phyloP scores from a whole-genome alignment of 106 monocot species.

The Iris macrosiphon region DNA sequence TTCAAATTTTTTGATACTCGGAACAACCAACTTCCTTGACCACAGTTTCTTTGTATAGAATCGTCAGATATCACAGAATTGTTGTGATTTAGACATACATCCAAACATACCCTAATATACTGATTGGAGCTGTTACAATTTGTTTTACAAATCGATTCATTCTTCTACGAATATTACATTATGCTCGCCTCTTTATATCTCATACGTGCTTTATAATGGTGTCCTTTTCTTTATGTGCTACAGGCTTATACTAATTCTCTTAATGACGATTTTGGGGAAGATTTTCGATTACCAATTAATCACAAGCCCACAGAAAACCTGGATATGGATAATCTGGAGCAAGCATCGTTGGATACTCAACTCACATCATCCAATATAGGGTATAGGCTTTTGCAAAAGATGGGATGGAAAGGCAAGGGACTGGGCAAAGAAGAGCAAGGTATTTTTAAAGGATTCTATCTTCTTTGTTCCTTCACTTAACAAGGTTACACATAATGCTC shows the following conservation, averaged over 20 bases:
- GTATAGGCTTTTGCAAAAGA: slow-evolving; percentile 90
- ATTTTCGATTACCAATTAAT: slow-evolving; percentile 81
- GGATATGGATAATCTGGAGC: slow-evolving; percentile 71
- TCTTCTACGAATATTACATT: neutral
- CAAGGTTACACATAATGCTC: no score
- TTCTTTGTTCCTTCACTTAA: neutral
- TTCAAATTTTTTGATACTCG: no score
- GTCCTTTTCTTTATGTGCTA: neutral
- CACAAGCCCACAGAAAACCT: slow-evolving; percentile 92
- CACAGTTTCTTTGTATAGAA: no score
- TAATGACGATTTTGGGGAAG: slow-evolving; percentile 37
- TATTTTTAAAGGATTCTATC: slow-evolving; percentile 8
- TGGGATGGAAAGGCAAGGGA: slow-evolving; percentile 99
- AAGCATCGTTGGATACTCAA: slow-evolving; percentile 89
- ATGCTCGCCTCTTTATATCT: neutral
- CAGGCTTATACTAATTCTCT: slow-evolving; percentile 24
- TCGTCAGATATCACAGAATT: no score
- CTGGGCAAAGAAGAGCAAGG: slow-evolving; percentile 99
- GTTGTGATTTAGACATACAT: no score
- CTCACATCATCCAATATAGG: slow-evolving; percentile 90
- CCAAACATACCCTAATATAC: neutral
- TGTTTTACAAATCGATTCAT: neutral
- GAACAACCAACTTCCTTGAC: no score
- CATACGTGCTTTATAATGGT: neutral
- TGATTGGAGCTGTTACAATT: neutral